phyloP scores from a whole-genome alignment of 2,329 filamentous ascomycete species.

The Aspergillus novoparasiticus region DNA sequence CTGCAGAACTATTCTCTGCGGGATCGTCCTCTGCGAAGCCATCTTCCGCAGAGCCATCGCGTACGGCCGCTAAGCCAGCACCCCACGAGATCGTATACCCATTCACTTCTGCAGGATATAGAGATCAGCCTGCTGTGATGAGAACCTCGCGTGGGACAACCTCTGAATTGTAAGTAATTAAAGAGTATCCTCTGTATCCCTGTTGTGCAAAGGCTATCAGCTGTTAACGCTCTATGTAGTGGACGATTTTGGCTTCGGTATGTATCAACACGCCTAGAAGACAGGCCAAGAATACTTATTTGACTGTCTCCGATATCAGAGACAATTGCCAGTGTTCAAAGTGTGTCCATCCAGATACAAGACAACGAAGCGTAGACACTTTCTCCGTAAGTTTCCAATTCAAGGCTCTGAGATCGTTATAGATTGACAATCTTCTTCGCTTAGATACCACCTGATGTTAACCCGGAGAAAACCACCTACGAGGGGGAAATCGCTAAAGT shows the following conservation, averaged over 20 bases:
- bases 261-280: neutral
- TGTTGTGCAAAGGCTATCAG: neutral
- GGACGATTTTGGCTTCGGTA: constrained; percentile 22
- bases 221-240: constrained; percentile 14
- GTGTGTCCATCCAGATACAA: constrained; percentile 71
- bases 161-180: neutral
- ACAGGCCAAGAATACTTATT: neutral
- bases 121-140: neutral
- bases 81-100: neutral
- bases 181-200: too few species aligned
- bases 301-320: constrained; percentile 42
- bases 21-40: too few species aligned
- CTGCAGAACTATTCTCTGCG: neutral
- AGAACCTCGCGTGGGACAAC: neutral
- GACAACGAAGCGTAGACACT: constrained; percentile 68
- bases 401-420: neutral
- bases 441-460: constrained; percentile 53
- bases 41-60: neutral
- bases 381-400: constrained; percentile 55
- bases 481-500: constrained; percentile 48
- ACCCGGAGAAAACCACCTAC: constrained; percentile 33
- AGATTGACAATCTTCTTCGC: neutral
- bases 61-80: neutral
- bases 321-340: constrained; percentile 71
- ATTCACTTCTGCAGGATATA: neutral